Evolutionary conservation across 257 asterid species (phyloP), one percentile per base, ranked within the genome.

Genomic region (Nicotiana knightiana): DNA sequence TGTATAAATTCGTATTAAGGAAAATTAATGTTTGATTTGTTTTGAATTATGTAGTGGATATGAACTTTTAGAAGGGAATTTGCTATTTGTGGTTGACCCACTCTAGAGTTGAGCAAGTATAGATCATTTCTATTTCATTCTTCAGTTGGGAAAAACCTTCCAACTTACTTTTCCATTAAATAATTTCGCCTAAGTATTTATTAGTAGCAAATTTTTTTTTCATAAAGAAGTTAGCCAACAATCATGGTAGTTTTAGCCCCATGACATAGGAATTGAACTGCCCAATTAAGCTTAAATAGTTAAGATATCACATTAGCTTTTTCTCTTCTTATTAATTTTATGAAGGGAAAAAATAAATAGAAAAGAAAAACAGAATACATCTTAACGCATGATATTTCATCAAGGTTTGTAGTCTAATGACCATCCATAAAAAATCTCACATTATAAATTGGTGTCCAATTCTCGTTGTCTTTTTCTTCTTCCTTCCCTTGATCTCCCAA

Each of bases 61-160:
- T 61, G 59, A 24, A 59, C 26, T 61, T 79, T 59, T 64, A 59
- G 70, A 77, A 59, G 68, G 71, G 54, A n/a, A 21, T 79, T 79
- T 32, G 28, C 24, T 39, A 58, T 48, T 79, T 79, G 16, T 61
- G 57, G 54, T 37, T 64, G 70, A 61, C 24, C 79, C 48, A 73
- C 79, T 73, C 61, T 73, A 0, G 6, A 46, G 79, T 46, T 24
- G 61, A 71, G 61, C 37, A 46, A 73, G 79, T 48, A 73, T 24
- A 64, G 39, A 5, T 63, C 68, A 63, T 63, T 63, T 43, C 48
- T 63, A 73, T 71, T 71, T 48, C 35, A 16, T 66, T 66, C 70
- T 30, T 66, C 43, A 73, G 43, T 73, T 48, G 79, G 79, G 55
- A 35, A 73, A 48, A 48, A 48, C 79, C 62, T 48, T 73, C 79